phyloP scores from a whole-genome alignment of 148 eudicot genomes.

The Fagopyrum homotropicum region DNA sequence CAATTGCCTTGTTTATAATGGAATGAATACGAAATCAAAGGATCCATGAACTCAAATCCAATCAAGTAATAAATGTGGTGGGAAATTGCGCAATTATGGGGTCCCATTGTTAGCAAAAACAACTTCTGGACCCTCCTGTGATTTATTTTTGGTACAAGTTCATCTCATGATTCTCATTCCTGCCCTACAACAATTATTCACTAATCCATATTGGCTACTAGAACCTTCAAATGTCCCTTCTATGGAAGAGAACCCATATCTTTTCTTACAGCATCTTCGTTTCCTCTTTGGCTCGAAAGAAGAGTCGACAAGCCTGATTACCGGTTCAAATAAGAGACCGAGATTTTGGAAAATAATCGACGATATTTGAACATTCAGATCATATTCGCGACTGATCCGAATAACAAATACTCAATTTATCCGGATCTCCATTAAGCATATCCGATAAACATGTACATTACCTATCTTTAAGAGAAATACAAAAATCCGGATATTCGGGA shows the following conservation, averaged over 20 bases:
- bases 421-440: no score
- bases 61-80: not conserved
- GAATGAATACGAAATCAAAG: not conserved
- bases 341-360: no score
- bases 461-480: no score
- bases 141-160: not conserved
- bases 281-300: not conserved
- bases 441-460: no score
- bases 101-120: not conserved
- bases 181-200: not conserved
- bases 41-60: not conserved
- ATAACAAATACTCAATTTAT: no score
- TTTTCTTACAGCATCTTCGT: not conserved
- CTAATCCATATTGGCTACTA: not conserved
- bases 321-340: no score
- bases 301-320: no score
- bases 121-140: not conserved
- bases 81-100: not conserved
- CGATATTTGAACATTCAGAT: no score
- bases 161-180: not conserved
- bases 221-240: conserved; percentile 2
- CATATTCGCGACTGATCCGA: no score
- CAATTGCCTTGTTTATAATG: not conserved
- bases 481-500: no score
- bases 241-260: not conserved